Conservation (phyloP, 2,329 filamentous ascomycete species). For the Aspergillus aculeatus region DNA sequence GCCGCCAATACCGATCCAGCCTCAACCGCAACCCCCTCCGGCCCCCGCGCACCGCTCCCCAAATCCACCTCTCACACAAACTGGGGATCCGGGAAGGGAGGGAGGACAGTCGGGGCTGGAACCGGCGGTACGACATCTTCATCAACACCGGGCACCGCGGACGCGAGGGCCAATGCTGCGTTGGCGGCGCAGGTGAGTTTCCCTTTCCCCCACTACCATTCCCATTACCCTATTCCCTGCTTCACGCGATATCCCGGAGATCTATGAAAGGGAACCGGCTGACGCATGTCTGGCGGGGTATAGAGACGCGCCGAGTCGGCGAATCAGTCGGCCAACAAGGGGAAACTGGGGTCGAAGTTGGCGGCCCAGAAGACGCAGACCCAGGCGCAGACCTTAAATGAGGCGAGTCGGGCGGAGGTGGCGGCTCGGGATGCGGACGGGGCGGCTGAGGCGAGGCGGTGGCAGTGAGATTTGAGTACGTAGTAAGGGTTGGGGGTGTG, state of each 20-base stretch:
- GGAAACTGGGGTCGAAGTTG: constrained; percentile 70
- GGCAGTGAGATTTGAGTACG: constrained; percentile 48
- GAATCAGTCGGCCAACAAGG: constrained; percentile 46
- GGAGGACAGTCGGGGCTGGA: constrained; percentile 58
- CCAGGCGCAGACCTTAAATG: constrained; percentile 64
- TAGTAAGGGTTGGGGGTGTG: not conserved
- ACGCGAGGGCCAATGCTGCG: constrained; percentile 72
- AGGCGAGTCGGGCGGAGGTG: constrained; percentile 66
- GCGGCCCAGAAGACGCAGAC: constrained; percentile 75
- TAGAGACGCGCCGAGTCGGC: constrained; percentile 66
- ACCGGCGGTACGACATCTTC: not conserved
- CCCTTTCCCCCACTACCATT: constrained; percentile 11
- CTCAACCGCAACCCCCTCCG: constrained; percentile 32
- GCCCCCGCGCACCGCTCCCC: constrained; percentile 51
- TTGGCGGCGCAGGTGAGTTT: constrained; percentile 76
- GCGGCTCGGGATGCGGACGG: constrained; percentile 67
- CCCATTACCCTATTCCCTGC: too few relatives aligned
- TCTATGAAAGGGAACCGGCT: not conserved
- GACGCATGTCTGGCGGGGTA: not conserved
- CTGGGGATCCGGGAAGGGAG: constrained; percentile 43
- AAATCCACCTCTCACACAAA: constrained; percentile 43
- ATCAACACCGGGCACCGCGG: constrained; percentile 28
- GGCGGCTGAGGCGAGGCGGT: constrained; percentile 56
- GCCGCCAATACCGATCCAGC: constrained; percentile 34
- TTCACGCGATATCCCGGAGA: too few relatives aligned